These are phyloP conservation scores for Alternaria viburni DNA, from an alignment of 2,329 filamentous ascomycete species.

Conservation along the genomic window DNA sequence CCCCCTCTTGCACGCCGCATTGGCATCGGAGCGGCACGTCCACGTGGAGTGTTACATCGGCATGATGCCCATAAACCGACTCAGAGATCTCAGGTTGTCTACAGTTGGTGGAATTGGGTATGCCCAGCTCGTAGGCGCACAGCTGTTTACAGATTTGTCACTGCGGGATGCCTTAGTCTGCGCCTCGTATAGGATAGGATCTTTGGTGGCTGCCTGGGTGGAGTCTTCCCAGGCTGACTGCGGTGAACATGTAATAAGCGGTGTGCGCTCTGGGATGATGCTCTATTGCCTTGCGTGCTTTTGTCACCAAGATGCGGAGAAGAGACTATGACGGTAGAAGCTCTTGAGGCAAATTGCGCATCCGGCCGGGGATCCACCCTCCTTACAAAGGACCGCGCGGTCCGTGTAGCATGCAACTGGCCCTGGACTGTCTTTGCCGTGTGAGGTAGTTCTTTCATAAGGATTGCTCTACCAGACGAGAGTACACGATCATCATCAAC, in stretches of 20 bases:
- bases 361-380: not conserved
- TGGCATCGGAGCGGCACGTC: not conserved
- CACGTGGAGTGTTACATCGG: not conserved
- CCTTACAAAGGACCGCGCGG: not conserved
- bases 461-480: not conserved
- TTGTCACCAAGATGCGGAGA: not conserved
- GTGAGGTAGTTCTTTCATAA: not conserved
- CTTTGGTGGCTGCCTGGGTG: not conserved
- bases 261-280: not conserved
- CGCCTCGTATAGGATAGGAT: not conserved
- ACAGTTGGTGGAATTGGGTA: not conserved
- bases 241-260: not conserved
- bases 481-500: not conserved
- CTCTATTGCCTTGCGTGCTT: not conserved
- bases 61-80: not conserved
- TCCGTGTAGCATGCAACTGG: not conserved
- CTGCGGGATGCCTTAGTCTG: not conserved
- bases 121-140: not conserved
- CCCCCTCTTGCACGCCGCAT: not conserved
- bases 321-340: not conserved
- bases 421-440: not conserved
- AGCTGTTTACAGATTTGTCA: conserved; percentile 7
- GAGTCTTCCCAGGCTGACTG: not conserved
- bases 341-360: not conserved
- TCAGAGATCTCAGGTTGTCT: not conserved